A percentile compares a stretch with the other conserved stretches of the same genome.
Evolutionary conservation across 1,139 yeast genomes (phyloP).

Genomic region (Hyphopichia khmerensis): DNA sequence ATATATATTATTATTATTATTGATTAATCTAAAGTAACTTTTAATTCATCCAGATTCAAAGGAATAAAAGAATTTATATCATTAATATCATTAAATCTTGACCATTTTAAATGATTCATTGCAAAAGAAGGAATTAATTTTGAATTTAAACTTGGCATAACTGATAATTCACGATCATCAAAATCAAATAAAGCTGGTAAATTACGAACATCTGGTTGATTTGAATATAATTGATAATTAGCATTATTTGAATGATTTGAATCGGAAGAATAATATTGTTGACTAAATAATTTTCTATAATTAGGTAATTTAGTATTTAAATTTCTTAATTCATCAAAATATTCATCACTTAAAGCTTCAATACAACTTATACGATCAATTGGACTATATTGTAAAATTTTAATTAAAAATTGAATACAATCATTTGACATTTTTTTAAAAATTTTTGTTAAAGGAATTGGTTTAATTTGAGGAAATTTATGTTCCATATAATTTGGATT

Average conservation of each 20-base stretch:
- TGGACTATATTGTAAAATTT: slow-evolving; percentile 76
- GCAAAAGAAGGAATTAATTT: slow-evolving; percentile 44
- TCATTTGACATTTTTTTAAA: slow-evolving; percentile 67
- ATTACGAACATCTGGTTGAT: slow-evolving; percentile 41
- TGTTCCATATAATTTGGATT: slow-evolving; percentile 98
- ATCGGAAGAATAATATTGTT: slow-evolving; percentile 27
- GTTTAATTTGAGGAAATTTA: slow-evolving; percentile 92
- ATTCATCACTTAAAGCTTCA: slow-evolving; percentile 66
- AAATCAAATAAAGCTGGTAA: slow-evolving; percentile 52
- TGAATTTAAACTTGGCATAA: slow-evolving; percentile 33
- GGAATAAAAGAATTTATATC: slow-evolving; percentile 34
- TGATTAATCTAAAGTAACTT: slow-evolving; percentile 33
- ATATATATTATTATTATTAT: too few relatives aligned
- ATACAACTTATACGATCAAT: slow-evolving; percentile 66
- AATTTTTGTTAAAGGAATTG: slow-evolving; percentile 84
- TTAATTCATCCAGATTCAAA: slow-evolving; percentile 32
- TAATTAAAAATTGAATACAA: slow-evolving; percentile 60
- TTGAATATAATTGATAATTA: slow-evolving; percentile 36
- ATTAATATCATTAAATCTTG: slow-evolving; percentile 18
- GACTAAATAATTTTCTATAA: slow-evolving; percentile 46
- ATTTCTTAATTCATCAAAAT: slow-evolving; percentile 73
- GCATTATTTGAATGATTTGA: slow-evolving; percentile 22
- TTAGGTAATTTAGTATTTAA: slow-evolving; percentile 55
- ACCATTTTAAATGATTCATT: slow-evolving; percentile 20
- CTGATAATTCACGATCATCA: slow-evolving; percentile 48